Evolutionary conservation across 768 basidiomycete species (phyloP), one percentile per base, ranked within the genome.

Genomic region (Tricholoma matsutake): DNA sequence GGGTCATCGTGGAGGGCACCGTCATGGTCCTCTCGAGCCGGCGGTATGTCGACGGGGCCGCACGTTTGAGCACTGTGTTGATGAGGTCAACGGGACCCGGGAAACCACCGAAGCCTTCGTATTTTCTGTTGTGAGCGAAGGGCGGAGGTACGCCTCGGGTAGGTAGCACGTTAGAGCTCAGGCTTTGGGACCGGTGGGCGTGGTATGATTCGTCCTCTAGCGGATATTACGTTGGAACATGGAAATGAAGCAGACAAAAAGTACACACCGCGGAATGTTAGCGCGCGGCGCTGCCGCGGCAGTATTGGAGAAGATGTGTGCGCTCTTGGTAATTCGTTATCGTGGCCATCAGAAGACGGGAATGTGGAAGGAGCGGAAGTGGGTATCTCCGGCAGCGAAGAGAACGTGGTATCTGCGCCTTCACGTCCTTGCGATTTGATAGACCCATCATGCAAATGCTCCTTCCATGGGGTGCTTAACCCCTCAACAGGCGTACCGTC

Each of bases 11-110:
- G 6, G 77, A 72, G 0, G 80, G 80, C 58, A 89, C 71, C 0
- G 86, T 87, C 60, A 87, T 62, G 10, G 79, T 83, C 10, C 81
- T 74, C 41, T 80, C 73, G 3, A 89, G 58, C 28, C 72, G 78
- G 14, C 71, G 64, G 54, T 81, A 78, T 1, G 81, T 66, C 2
- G 70, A 69, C 0, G 89, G 89, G 9, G 75, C 75, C n/a, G 71
- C 64, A 3, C 68, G 65, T 43, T 73, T 73, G 6, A 85, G 70
- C 1, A 82, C 59, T 20, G 69, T 71, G 6, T 72, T 69, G 4
- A 79, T 62, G 6, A 85, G 65, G 7, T 75, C 55, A 14, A 78
- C 20, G 2, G 81, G 79, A 1, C 81, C 79, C 16, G 83, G 83
- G 61, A 82, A 82, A 0, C 81, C 83, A 4, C 82, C 82, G 3